Conservation (phyloP, 169 alveolate genomes). For the Plasmodium gonderi region DNA sequence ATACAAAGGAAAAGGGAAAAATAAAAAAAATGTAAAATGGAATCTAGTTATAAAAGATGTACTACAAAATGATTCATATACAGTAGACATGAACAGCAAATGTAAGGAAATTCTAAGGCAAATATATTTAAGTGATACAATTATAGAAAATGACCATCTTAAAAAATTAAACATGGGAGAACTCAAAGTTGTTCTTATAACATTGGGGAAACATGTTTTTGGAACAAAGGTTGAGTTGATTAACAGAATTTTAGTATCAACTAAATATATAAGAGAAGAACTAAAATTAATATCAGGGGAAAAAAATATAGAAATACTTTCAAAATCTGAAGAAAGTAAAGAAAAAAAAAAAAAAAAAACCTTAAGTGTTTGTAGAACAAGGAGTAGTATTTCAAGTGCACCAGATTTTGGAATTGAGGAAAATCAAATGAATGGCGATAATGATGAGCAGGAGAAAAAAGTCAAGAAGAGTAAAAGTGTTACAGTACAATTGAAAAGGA, state of each 20-base stretch:
- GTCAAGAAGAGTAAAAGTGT: background rate
- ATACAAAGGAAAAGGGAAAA: conserved; percentile 23
- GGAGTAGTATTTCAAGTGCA: conserved; percentile 6
- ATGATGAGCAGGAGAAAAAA: background rate
- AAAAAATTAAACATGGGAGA: conserved; percentile 63
- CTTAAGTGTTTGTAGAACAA: conserved; percentile 25
- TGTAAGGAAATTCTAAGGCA: conserved; percentile 33
- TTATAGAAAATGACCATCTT: conserved; percentile 8
- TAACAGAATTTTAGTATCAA: conserved; percentile 53
- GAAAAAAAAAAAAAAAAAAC: background rate
- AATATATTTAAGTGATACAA: conserved; percentile 22
- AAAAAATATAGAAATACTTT: background rate
- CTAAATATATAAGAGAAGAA: conserved; percentile 59
- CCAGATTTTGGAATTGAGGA: background rate
- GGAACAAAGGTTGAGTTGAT: conserved; percentile 66
- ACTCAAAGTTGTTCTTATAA: conserved; percentile 50
- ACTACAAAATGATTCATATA: conserved; percentile 21
- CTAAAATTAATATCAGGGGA: background rate
- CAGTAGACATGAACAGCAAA: conserved; percentile 42
- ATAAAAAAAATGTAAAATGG: conserved; percentile 31
- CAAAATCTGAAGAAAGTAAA: background rate
- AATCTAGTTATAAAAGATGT: conserved; percentile 12
- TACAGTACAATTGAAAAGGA: background rate
- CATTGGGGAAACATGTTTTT: conserved; percentile 71
- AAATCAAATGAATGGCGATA: too few relatives aligned